Evolutionary conservation across 2,329 filamentous ascomycete species (phyloP).

Genomic region (Cordyceps fumosorosea): DNA sequence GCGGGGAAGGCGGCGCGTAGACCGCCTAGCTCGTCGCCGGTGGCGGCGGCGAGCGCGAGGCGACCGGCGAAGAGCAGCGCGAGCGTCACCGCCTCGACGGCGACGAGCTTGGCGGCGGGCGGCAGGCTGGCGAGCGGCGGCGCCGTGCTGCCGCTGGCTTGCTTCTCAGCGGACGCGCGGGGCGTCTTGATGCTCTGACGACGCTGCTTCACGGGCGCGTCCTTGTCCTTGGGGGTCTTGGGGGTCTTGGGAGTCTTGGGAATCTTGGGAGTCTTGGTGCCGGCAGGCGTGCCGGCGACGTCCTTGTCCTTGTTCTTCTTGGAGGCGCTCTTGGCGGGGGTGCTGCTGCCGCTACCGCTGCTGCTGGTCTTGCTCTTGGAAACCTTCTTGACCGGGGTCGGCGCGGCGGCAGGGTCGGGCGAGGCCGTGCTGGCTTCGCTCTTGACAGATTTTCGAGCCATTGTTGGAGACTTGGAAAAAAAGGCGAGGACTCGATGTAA

Average conservation of each 20-base stretch:
- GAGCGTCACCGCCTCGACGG: constrained; percentile 50
- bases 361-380: neutral
- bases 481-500: no score
- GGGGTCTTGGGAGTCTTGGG: neutral
- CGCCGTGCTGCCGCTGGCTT: neutral
- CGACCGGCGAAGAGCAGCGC: constrained; percentile 59
- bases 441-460: constrained; percentile 10
- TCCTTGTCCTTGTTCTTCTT: constrained; percentile 8
- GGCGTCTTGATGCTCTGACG: constrained; percentile 8
- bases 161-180: constrained; percentile 3
- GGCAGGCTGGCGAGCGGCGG: neutral
- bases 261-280: neutral
- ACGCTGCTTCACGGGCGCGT: constrained; percentile 10
- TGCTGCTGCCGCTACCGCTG: neutral
- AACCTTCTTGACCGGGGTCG: neutral
- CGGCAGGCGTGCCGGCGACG: neutral
- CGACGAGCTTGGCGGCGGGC: constrained; percentile 40
- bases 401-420: constrained; percentile 4
- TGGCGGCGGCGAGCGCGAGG: constrained; percentile 62
- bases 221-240: constrained; percentile 8
- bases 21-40: constrained; percentile 54
- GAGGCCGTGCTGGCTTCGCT: constrained; percentile 10
- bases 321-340: neutral
- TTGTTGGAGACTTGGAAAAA: neutral
- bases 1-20: constrained; percentile 56